Evolutionary conservation across 179 eudicot genomes (phyloP), one percentile per base, ranked within the genome.

Genomic region (Sideroxylon spinosum): DNA sequence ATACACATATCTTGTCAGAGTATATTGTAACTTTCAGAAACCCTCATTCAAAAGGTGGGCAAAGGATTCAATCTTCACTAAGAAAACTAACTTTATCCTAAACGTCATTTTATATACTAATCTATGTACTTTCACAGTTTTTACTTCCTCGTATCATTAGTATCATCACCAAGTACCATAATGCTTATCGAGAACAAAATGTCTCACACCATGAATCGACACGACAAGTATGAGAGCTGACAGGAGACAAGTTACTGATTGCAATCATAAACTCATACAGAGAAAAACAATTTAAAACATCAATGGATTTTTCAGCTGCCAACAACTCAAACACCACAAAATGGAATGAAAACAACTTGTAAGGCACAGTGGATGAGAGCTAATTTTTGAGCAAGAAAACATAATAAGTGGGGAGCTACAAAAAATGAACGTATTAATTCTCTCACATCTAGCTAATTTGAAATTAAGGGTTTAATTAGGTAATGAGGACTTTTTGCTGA

Each of bases 1-100:
- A 93, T 73, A 90, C 90, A 0, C 91, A 87, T 80, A 87, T 93
- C 57, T 81, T 91, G 79, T 94, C 97, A 0, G 92, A 87, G 73
- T 92, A 80, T 68, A 75, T 89, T 16, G 32, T 92, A 29, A 90
- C 87, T 71, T 85, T 92, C 82, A 56, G 61, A 16, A 16, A 11
- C 12, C 4, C 61, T 56, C 3, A 32, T 68, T 76, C 46, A 17
- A 60, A 66, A 78, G 87, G 78, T 53, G 60, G 2, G 48, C 61
- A 56, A 69, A 64, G 49, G 80, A 49, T 28, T 44, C 72, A 77
- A 32, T 46, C 71, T 37, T 63, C 29, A 25, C 19, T 66, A 4
- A 87, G 68, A 78, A 75, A 60, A 23, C 94, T 94, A 50, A 84
- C 59, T 22, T 92, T 94, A 16, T 89, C 91, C 29, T 89, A 94